Evolutionary conservation across 2,329 filamentous ascomycete species (phyloP).

Genomic region (Stachybotrys chlorohalonatus): DNA sequence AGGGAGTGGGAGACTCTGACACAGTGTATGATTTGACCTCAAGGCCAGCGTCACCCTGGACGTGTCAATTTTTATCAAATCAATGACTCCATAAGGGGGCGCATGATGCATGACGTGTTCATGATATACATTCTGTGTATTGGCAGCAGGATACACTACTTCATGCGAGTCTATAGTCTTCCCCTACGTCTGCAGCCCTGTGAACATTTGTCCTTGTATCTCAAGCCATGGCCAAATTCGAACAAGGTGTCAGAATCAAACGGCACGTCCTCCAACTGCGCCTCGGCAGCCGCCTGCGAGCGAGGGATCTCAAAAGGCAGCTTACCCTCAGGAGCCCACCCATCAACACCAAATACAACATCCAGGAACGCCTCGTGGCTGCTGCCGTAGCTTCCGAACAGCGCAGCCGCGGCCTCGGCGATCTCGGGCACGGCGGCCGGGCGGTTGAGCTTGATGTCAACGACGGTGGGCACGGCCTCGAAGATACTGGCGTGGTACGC

Average conservation of each 20-base stretch:
- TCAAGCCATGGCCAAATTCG: conserved; percentile 18
- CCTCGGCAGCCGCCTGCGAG: conserved; percentile 31
- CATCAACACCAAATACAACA: conserved; percentile 26
- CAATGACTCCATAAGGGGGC: too few species aligned
- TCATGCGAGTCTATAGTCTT: neutral
- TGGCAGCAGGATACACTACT: too few species aligned
- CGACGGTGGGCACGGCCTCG: conserved; percentile 26
- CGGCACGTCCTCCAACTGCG: conserved; percentile 15
- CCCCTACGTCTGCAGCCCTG: neutral
- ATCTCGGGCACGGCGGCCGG: neutral
- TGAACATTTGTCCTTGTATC: conserved; percentile 16
- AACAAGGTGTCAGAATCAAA: conserved; percentile 20
- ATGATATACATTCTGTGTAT: too few species aligned
- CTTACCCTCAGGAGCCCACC: conserved; percentile 22
- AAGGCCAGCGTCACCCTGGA: too few species aligned
- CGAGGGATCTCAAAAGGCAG: conserved; percentile 32
- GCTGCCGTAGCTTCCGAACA: conserved; percentile 31
- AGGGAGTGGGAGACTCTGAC: too few species aligned
- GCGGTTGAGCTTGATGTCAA: conserved; percentile 21
- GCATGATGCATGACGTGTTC: too few species aligned
- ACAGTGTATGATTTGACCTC: too few species aligned
- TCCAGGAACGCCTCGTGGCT: conserved; percentile 32
- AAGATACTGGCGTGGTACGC: conserved; percentile 22
- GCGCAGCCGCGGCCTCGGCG: conserved; percentile 10
- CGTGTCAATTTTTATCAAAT: too few species aligned